Evolutionary conservation across 768 basidiomycete species (phyloP).

Genomic region (Filobasidium wieringae): DNA sequence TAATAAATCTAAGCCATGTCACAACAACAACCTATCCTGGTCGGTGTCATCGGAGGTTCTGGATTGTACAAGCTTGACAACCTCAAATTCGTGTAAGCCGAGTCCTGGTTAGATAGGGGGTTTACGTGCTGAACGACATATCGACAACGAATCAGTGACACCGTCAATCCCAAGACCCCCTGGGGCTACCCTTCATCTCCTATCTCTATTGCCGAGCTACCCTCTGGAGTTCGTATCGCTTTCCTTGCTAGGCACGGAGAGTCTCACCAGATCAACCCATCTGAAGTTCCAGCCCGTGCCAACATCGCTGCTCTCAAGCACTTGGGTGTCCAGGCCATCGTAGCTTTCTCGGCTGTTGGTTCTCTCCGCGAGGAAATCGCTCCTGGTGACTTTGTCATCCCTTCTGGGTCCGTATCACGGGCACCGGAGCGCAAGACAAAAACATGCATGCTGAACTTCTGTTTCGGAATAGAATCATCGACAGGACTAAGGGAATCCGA

Average conservation of each 20-base stretch:
- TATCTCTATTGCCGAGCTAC: constrained; percentile 79
- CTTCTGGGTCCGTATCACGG: neutral
- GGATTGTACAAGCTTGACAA: constrained; percentile 90
- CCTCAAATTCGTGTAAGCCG: constrained; percentile 66
- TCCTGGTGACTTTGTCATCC: constrained; percentile 73
- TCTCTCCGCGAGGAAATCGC: constrained; percentile 84
- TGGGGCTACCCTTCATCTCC: constrained; percentile 88
- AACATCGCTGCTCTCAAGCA: constrained; percentile 93
- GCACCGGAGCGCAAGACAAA: too few relatives aligned
- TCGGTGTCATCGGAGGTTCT: constrained; percentile 84
- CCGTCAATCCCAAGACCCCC: constrained; percentile 73
- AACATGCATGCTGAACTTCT: neutral
- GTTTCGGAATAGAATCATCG: constrained; percentile 76
- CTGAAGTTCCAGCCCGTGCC: constrained; percentile 69
- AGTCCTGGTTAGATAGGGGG: neutral
- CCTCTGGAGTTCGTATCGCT: constrained; percentile 63
- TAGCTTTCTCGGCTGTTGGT: constrained; percentile 93
- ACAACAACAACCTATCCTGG: constrained; percentile 44
- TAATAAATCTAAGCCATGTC: too few relatives aligned
- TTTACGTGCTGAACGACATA: neutral
- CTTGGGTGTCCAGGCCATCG: constrained; percentile 72
- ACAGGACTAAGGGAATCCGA: constrained; percentile 89
- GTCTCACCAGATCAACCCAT: constrained; percentile 68
- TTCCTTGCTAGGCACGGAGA: constrained; percentile 84
- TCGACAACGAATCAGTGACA: constrained; percentile 45